Evolutionary conservation across 2,329 filamentous ascomycete species (phyloP).

Genomic region (Gaeumannomyces tritici): DNA sequence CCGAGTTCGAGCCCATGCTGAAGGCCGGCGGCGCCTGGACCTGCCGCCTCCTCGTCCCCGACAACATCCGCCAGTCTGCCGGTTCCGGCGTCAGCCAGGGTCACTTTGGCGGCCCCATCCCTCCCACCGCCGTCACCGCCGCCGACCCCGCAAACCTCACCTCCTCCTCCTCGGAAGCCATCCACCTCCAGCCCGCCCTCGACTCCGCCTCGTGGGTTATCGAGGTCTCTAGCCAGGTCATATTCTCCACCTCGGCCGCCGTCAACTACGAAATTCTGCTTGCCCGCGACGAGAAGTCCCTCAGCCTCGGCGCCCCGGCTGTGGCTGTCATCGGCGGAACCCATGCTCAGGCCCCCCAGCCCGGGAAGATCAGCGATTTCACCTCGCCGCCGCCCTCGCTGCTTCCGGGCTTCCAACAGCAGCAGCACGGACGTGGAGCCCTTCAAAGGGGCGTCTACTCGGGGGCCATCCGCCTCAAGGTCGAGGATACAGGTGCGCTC

Average conservation of each 20-base stretch:
- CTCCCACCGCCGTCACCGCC: not conserved
- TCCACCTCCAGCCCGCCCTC: not conserved
- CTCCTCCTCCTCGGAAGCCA: not conserved
- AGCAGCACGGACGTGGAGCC: constrained; percentile 27
- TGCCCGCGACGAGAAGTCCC: constrained; percentile 74
- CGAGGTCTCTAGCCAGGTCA: constrained; percentile 83
- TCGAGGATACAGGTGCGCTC: constrained; percentile 80
- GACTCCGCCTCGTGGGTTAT: constrained; percentile 57
- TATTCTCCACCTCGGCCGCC: constrained; percentile 82
- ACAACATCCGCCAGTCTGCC: constrained; percentile 61
- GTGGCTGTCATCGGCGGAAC: constrained; percentile 33
- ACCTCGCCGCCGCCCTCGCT: constrained; percentile 32
- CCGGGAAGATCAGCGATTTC: constrained; percentile 68
- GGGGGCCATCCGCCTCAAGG: constrained; percentile 63
- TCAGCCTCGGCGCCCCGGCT: constrained; percentile 45
- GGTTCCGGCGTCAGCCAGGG: constrained; percentile 40
- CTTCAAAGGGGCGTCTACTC: constrained; percentile 71
- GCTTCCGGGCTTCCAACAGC: not conserved
- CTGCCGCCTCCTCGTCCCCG: constrained; percentile 70
- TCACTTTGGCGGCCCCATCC: constrained; percentile 32
- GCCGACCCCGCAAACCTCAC: not conserved
- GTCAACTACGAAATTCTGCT: constrained; percentile 84
- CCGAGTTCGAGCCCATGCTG: constrained; percentile 91
- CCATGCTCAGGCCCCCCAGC: constrained; percentile 42
- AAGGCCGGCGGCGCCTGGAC: constrained; percentile 88